Evolutionary conservation across 306 rosid species (phyloP), one percentile per base, ranked within the genome.

Genomic region (Ormosia emarginata): DNA sequence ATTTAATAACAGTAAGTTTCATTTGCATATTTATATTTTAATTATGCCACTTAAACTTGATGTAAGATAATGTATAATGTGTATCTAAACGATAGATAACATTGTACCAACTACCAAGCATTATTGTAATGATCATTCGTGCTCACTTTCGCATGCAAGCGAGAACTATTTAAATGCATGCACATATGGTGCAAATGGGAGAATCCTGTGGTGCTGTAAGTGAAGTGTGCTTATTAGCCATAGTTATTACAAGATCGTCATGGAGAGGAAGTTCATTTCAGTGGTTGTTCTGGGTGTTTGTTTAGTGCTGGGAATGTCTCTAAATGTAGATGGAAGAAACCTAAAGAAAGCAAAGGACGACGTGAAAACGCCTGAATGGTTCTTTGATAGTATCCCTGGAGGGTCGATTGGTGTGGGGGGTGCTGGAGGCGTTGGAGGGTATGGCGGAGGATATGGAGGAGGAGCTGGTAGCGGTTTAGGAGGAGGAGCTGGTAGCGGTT

Each of bases 341-440:
- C 37, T 89, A 50, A 84, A 86, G 63, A 11, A 80, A 47, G 64
- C 79, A 32, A 79, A 83, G 7, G 88, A 17, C 13, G 85, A 84
- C 34, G 87, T 82, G 87, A 87, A 84, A 81, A 86, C 71, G 53
- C 88, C 90, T 2, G 88, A 77, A 67, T 71, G 83, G 70, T 84
- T 85, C 61, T 52, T 65, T 24, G 90, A 85, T 57, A 81, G 77
- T 14, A 46, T 62, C 41, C 81, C 90, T 1, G 41, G n/a, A 12
- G 81, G 81, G 4, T 5, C 10, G 1, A 47, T 53, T 2, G 87
- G 85, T 1, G 58, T n/a, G 1, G 7, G 8, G 1, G 77, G 77
- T 5, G 44, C 4, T 1, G 81, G 79, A 1, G 65, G 75, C 43
- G 66, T 37, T 0, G 61, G 58, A 8, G 85, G 81, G 4, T n/a